Evolutionary conservation across 768 basidiomycete species (phyloP).

Genomic region (Leccinum broughii): DNA sequence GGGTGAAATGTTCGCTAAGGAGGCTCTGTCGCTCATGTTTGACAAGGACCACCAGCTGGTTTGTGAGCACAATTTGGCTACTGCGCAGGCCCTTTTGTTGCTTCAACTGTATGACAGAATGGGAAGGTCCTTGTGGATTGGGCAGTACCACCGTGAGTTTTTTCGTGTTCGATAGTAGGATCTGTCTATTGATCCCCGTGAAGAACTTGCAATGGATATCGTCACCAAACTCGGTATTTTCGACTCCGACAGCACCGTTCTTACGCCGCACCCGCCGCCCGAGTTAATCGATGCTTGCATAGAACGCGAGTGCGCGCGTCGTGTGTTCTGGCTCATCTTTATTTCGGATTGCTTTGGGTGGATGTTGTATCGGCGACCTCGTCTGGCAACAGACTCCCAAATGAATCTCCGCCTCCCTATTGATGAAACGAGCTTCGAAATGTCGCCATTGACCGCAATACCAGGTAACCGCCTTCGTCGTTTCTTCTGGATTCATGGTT

Average conservation of each 20-base stretch:
- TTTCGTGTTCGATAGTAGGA: neutral
- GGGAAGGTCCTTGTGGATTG: conserved; percentile 37
- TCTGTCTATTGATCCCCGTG: conserved; percentile 25
- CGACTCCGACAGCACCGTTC: conserved; percentile 58
- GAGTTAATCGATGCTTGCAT: conserved; percentile 61
- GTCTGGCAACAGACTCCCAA: conserved; percentile 42
- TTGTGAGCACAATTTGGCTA: conserved; percentile 63
- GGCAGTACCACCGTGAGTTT: conserved; percentile 33
- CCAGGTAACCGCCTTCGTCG: conserved; percentile 27
- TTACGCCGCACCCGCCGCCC: conserved; percentile 58
- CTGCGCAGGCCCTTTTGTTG: conserved; percentile 74
- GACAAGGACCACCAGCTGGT: conserved; percentile 61
- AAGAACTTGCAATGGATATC: conserved; percentile 64
- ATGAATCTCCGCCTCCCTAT: conserved; percentile 69
- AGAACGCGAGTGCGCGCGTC: conserved; percentile 76
- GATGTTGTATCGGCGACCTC: conserved; percentile 37
- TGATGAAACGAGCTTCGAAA: conserved; percentile 80
- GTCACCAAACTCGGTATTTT: conserved; percentile 67
- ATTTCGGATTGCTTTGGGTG: conserved; percentile 53
- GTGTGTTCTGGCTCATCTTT: conserved; percentile 80
- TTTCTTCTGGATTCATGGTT: conserved; percentile 1
- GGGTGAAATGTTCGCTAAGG: conserved; percentile 53
- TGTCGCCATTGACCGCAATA: conserved; percentile 47
- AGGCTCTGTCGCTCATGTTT: conserved; percentile 69
- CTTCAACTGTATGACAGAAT: conserved; percentile 66